Conservation (phyloP, 2,329 filamentous ascomycete species). For the Geosmithia flava region DNA sequence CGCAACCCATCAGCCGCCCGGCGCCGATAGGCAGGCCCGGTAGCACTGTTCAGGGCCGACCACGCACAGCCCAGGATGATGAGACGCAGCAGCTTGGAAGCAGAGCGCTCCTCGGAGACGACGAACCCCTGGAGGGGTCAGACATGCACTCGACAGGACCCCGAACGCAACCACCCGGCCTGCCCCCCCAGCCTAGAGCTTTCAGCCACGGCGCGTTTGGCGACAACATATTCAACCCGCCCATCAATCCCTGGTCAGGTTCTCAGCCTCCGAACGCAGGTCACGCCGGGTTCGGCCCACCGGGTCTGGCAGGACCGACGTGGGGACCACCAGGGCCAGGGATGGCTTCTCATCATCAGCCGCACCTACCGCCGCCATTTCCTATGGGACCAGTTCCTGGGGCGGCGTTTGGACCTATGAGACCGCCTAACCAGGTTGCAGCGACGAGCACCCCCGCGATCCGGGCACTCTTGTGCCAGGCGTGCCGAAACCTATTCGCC, state of each 20-base stretch:
- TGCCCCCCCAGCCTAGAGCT: constrained; percentile 19
- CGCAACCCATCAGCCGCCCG: constrained; percentile 69
- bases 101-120: constrained; percentile 75
- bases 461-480: constrained; percentile 62
- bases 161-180: constrained; percentile 38
- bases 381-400: constrained; percentile 16
- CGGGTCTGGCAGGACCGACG: constrained; percentile 26
- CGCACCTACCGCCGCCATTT: constrained; percentile 13
- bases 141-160: constrained; percentile 18
- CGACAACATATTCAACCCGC: constrained; percentile 24
- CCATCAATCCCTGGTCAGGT: constrained; percentile 28
- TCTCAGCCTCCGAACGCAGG: constrained; percentile 11
- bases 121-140: constrained; percentile 31
- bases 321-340: constrained; percentile 13
- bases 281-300: constrained; percentile 27
- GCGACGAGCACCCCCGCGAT: constrained; percentile 35
- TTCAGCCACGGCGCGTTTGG: constrained; percentile 30
- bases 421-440: constrained; percentile 4
- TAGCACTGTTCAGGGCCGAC: constrained; percentile 50
- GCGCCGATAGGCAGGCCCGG: constrained; percentile 80
- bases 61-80: constrained; percentile 47
- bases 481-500: constrained; percentile 52
- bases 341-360: background rate
- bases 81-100: constrained; percentile 77
- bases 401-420: constrained; percentile 14